Percentiles rank a stretch among this genome's conserved stretches.
These are phyloP conservation scores for Suillus ampliporus DNA, from an alignment of 768 basidiomycete species.

Conservation along the genomic window DNA sequence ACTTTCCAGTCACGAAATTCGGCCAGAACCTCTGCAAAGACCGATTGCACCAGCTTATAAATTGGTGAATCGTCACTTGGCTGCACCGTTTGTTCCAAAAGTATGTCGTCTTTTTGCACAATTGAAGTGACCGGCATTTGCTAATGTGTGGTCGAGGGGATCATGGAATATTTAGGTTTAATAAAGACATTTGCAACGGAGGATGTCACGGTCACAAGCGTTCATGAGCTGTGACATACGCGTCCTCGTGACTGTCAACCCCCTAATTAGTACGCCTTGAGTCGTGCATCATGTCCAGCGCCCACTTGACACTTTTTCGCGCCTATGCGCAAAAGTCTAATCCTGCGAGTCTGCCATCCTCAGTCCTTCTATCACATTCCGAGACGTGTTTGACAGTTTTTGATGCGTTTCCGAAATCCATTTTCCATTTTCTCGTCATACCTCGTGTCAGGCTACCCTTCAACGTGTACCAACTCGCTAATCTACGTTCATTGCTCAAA, in stretches of 20 bases:
- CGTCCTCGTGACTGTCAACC: not conserved
- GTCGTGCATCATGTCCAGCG: constrained; percentile 13
- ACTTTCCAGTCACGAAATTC: constrained; percentile 8
- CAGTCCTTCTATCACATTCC: constrained; percentile 63
- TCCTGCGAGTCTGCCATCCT: constrained; percentile 59
- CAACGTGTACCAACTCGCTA: constrained; percentile 48
- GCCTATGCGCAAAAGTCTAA: constrained; percentile 59
- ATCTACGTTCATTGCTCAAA: constrained; percentile 60
- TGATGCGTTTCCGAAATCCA: constrained; percentile 82
- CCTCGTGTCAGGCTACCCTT: constrained; percentile 53
- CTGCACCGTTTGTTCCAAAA: not conserved
- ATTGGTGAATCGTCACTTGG: not conserved
- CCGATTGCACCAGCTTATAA: not conserved
- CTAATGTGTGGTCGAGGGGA: not conserved
- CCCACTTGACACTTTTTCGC: constrained; percentile 60
- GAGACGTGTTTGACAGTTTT: constrained; percentile 65
- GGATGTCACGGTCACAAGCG: not conserved
- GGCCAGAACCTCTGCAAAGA: not conserved
- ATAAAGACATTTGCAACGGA: not conserved
- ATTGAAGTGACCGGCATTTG: not conserved
- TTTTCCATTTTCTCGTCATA: constrained; percentile 88
- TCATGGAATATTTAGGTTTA: not conserved
- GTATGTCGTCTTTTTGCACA: not conserved
- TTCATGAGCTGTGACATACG: not conserved
- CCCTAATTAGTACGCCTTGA: not conserved